Conservation (phyloP, 495 filamentous ascomycete species). For the Aspergillus nidulans region DNA sequence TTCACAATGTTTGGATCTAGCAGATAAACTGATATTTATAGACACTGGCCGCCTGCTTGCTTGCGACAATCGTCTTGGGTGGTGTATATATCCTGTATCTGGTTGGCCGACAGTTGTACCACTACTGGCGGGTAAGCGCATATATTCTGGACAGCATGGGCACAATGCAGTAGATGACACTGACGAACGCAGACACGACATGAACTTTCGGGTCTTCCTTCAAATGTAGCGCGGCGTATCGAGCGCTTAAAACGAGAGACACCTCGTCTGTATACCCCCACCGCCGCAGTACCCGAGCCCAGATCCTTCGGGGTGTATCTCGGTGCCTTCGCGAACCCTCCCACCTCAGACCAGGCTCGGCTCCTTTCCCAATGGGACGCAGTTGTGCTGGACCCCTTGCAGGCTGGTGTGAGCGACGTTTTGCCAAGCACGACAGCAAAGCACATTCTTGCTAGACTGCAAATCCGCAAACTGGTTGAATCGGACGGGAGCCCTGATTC, state of each 20-base stretch:
- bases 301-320: slow-evolving; percentile 42
- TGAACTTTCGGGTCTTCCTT: slow-evolving; percentile 12
- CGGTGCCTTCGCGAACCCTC: slow-evolving; percentile 32
- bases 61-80: slow-evolving; percentile 14
- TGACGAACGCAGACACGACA: slow-evolving; percentile 16
- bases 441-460: slow-evolving; percentile 27
- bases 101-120: slow-evolving; percentile 7
- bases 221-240: slow-evolving; percentile 5
- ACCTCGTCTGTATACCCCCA: background rate
- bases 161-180: too few relatives aligned
- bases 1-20: background rate
- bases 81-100: slow-evolving; percentile 12
- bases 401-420: slow-evolving; percentile 33
- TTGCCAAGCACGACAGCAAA: slow-evolving; percentile 3
- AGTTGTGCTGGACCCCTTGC: slow-evolving; percentile 38
- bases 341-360: slow-evolving; percentile 26
- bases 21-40: background rate
- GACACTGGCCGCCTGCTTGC: slow-evolving; percentile 16
- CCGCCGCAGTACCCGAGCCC: slow-evolving; percentile 3
- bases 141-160: too few relatives aligned
- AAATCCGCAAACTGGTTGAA: slow-evolving; percentile 12
- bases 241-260: slow-evolving; percentile 9
- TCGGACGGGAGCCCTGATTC: slow-evolving; percentile 4
- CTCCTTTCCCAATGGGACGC: slow-evolving; percentile 42
- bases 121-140: slow-evolving; percentile 10